Base-by-base conservation (phyloP, 345 rosid species). In the Diplotaxis tenuifolia region DNA sequence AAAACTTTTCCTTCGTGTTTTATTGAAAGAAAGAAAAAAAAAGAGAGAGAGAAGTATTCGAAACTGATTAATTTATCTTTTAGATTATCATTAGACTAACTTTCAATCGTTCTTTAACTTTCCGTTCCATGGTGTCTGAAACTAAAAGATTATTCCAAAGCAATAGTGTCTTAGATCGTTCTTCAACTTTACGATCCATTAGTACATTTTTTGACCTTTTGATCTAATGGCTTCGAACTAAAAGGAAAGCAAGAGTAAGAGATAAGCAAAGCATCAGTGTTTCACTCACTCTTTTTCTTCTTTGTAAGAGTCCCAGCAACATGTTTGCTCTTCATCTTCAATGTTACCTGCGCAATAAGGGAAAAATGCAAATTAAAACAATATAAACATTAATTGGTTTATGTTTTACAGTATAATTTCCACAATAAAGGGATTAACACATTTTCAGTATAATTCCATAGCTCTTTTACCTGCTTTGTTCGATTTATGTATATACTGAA, bases 291-390 rank as follows among this genome's bases (percentile, higher is more conserved):
- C 82, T 91, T 91, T 64, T 89, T 86, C 85, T 89, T 94, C 69
- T 94, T 94, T 75, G 96, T 91, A 61, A 91, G 68, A 70, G 96
- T 87, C 66, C 86, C 89, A 11, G 86, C 97, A 0, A 88, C 93
- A 81, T 82, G 97, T 65, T 83, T 89, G 85, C 98, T 94, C 78
- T 88, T 91, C 84, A 81, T 94, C 83, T 87, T 94, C 75, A 91
- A 82, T 77, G 79, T 85, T 73, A 94, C 98, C 91, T 92, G 83
- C 71, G 6, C 64, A 49, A 4, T n/a, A n/a, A n/a, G n/a, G n/a
- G n/a, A n/a, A n/a, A n/a, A n/a, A n/a, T n/a, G n/a, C n/a, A n/a
- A 34, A 15, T 60, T n/a, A 52, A 23, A 1, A 40, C n/a, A n/a
- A n/a, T n/a, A n/a, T n/a, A n/a, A n/a, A n/a, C n/a, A n/a, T n/a